Evolutionary conservation across 345 rosid species (phyloP), one percentile per base, ranked within the genome.

Genomic region (Brassica incana): DNA sequence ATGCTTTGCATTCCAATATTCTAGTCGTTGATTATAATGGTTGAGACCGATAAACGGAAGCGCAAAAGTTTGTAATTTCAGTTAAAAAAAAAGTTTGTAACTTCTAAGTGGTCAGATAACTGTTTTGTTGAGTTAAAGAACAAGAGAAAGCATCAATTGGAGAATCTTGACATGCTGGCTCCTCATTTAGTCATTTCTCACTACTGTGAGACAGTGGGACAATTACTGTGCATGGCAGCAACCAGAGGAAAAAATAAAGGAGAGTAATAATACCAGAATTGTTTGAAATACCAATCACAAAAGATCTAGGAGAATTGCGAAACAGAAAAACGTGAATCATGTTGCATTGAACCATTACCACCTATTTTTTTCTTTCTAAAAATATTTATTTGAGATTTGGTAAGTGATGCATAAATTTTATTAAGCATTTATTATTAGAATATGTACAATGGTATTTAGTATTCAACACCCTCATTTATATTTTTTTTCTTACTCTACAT

Each of bases 171-270:
- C 14, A 25, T 16, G 45, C 23, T 78, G 75, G 43, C 74, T 81
- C 71, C 65, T 71, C 25, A 67, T 62, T 62, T 29, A 62, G 67
- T 62, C 67, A 62, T 67, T 76, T 65, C 73, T 67, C 79, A 76
- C 66, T 76, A 58, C n/a, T 67, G 67, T 35, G 61, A 23, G 78
- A 85, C 36, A 35, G 84, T 66, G 77, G 75, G 84, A 82, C 85
- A 85, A 58, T 66, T 75, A 82, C 89, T 85, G 84, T 29, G 65
- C 89, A 71, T 83, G 84, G 83, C 84, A 84, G 85, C 73, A 48
- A 82, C 71, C 23, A 68, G 35, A 32, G 6, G 52, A 20, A 8
- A 15, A 71, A 23, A 65, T 8, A 71, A 52, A 36, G 54, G 15
- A 8, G 52, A 77, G 48, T 69, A 77, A 45, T 67, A 58, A 72